These are phyloP conservation scores for Salix brachista DNA, from an alignment of 345 rosid genomes.

Conservation along the genomic window DNA sequence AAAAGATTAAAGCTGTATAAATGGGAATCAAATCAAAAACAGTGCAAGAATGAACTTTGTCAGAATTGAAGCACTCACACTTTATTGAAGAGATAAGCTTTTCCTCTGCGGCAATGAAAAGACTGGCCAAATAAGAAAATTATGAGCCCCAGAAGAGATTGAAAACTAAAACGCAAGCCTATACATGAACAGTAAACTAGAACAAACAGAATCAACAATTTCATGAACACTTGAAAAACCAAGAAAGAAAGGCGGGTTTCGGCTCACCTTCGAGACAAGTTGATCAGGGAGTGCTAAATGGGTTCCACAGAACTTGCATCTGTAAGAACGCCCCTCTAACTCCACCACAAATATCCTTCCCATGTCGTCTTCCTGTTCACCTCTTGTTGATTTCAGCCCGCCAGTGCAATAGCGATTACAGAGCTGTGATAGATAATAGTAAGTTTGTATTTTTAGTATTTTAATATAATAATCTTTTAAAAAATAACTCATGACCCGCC, in stretches of 20 bases:
- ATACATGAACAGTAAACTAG: not conserved
- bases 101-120: slow-evolving; percentile 69
- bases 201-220: not conserved
- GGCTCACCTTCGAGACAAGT: slow-evolving; percentile 58
- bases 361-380: slow-evolving; percentile 29
- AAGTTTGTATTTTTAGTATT: too few species aligned
- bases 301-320: slow-evolving; percentile 83
- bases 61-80: slow-evolving; percentile 42
- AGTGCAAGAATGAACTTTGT: not conserved
- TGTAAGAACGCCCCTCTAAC: slow-evolving; percentile 84
- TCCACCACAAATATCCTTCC: slow-evolving; percentile 85
- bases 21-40: slow-evolving; percentile 1
- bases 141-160: too few species aligned
- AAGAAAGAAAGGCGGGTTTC: not conserved
- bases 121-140: slow-evolving; percentile 35
- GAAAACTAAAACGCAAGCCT: not conserved
- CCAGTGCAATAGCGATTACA: not conserved
- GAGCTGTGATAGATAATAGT: not conserved
- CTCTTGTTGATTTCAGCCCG: not conserved
- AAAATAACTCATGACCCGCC: too few species aligned
- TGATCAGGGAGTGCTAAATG: slow-evolving; percentile 74
- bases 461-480: too few species aligned
- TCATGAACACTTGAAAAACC: not conserved
- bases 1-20: not conserved
- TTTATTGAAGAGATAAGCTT: slow-evolving; percentile 76